Percentiles rank a stretch among this genome's conserved stretches.
Evolutionary conservation across 768 basidiomycete genomes (phyloP).

Genomic region (Suillus bovinus): DNA sequence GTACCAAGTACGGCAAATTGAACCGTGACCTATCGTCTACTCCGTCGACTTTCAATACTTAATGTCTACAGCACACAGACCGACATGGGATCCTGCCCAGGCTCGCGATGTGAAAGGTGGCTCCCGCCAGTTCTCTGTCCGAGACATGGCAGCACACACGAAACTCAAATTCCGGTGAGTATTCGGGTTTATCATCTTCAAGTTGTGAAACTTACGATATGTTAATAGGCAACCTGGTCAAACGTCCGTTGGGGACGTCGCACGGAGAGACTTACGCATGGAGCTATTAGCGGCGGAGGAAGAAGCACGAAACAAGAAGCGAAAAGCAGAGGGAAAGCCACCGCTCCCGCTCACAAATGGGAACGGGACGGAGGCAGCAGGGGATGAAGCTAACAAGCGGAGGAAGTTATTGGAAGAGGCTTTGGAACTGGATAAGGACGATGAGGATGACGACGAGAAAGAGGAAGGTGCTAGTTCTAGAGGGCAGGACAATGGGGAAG

Average conservation of each 20-base stretch:
- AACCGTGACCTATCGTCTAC: too few species aligned
- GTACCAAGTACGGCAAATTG: too few species aligned
- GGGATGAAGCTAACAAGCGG: constrained; percentile 75
- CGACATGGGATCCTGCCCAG: constrained; percentile 97
- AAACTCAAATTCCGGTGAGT: constrained; percentile 91
- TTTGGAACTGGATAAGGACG: constrained; percentile 86
- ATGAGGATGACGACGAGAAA: constrained; percentile 62
- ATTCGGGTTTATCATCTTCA: neutral
- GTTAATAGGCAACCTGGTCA: constrained; percentile 80
- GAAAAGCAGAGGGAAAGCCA: constrained; percentile 80
- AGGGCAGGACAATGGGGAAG: constrained; percentile 41
- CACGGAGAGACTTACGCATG: constrained; percentile 74
- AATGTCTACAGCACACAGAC: constrained; percentile 92
- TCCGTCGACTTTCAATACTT: neutral
- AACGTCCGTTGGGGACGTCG: constrained; percentile 75
- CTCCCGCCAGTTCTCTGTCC: constrained; percentile 88
- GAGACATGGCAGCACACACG: constrained; percentile 93
- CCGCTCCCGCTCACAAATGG: constrained; percentile 40
- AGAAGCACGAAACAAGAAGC: constrained; percentile 87
- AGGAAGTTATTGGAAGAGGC: constrained; percentile 87
- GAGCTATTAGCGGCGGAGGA: constrained; percentile 86
- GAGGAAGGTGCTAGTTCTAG: constrained; percentile 34
- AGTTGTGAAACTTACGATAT: constrained; percentile 2
- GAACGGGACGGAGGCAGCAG: constrained; percentile 35
- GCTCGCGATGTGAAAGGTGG: constrained; percentile 91